Evolutionary conservation across 2,329 filamentous ascomycete species (phyloP), one percentile per base, ranked within the genome.

Genomic region (Aspergillus caelatus): DNA sequence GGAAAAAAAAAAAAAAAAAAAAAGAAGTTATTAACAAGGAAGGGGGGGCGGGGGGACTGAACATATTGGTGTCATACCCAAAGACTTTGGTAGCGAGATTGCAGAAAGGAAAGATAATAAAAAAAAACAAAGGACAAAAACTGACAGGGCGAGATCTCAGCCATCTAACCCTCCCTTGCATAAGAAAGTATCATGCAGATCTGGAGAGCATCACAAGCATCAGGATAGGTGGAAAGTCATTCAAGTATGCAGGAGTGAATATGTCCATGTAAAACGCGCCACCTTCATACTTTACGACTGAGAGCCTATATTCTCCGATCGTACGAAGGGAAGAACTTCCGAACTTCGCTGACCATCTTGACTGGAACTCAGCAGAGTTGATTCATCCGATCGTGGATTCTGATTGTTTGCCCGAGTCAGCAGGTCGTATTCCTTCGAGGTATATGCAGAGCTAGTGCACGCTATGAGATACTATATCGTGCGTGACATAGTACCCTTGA

Each of bases 111-210:
- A 26, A 26, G 26, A 26, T 26, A n/a, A 50, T 53, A 46, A 34
- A 28, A 41, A 52, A 55, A 21, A 21, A 57, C 32, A 28, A 36
- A 57, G 4, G 39, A n/a, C 12, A 36, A 28, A 34, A 57, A 53
- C 6, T 12, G n/a, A 58, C 14, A 14, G 16, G 7, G 55, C 4
- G 21, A 58, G 11, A 26, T 26, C 45, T 26, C 23, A 26, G 12
- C 45, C 9, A 21, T 23, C 12, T 19, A 9, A 5, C 16, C 30
- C 52, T 34, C 32, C 52, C 52, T 55, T 55, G 52, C 52, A 55
- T 55, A 16, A 26, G 8, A 23, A 34, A 54, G 32, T 12, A 54
- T 50, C 57, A 50, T 58, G 57, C 30, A 58, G 43, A 6, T 57
- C 23, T 28, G 7, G 41, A 46, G 43, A 16, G 10, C 36, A 57